Conservation (phyloP, 2,329 filamentous ascomycete genomes). For the Stachybotrys echinatus region DNA sequence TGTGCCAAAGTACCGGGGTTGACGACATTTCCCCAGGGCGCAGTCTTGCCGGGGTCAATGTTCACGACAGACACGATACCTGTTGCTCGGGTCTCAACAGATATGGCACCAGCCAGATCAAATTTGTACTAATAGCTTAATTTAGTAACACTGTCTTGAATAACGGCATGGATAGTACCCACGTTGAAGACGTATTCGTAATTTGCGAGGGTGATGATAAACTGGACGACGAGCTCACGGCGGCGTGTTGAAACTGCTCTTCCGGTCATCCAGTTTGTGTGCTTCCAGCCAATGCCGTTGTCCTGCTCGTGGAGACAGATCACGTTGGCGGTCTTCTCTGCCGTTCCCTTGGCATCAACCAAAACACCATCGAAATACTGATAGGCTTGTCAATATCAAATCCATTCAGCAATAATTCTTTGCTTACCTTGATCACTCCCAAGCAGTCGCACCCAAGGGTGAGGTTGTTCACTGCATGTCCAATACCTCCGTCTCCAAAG, state of each 20-base stretch:
- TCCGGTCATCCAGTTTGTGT: slow-evolving; percentile 56
- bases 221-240: slow-evolving; percentile 57
- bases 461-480: slow-evolving; percentile 63
- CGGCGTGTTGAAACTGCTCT: slow-evolving; percentile 52
- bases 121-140: too few relatives aligned
- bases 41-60: slow-evolving; percentile 31
- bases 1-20: slow-evolving; percentile 57
- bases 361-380: slow-evolving; percentile 57
- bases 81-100: slow-evolving; percentile 48
- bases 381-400: too few relatives aligned
- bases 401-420: too few relatives aligned
- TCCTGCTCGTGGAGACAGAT: slow-evolving; percentile 56
- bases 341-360: slow-evolving; percentile 46
- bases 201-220: slow-evolving; percentile 61
- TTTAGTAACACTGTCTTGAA: too few relatives aligned
- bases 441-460: slow-evolving; percentile 65
- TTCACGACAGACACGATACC: slow-evolving; percentile 37
- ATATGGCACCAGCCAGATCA: slow-evolving; percentile 60
- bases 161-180: too few relatives aligned
- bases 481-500: slow-evolving; percentile 64
- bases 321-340: slow-evolving; percentile 48
- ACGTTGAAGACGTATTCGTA: slow-evolving; percentile 52
- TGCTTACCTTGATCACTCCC: too few relatives aligned
- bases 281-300: slow-evolving; percentile 59
- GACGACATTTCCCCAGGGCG: slow-evolving; percentile 58